Percentiles rank a stretch among this genome's conserved stretches.
These are phyloP conservation scores for Symbiodinium pilosum DNA, from an alignment of 73 alveolate species.

Conservation along the genomic window DNA sequence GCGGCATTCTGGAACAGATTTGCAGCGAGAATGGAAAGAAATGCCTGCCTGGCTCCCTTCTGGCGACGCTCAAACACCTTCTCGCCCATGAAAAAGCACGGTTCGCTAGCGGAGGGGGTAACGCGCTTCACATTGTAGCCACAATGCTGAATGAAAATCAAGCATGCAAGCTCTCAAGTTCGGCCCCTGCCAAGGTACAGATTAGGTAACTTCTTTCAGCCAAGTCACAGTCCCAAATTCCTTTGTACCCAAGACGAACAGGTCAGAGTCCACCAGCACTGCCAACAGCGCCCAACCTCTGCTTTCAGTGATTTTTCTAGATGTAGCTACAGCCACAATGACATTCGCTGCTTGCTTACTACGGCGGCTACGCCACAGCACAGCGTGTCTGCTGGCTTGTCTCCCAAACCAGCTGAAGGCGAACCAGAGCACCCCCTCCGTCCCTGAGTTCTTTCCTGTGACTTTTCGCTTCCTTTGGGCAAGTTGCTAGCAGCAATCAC, in stretches of 20 bases:
- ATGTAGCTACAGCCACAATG: too few species aligned
- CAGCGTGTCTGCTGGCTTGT: too few species aligned
- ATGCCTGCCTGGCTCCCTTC: background rate
- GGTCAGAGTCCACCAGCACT: slow-evolving; percentile 34
- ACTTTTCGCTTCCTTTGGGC: background rate
- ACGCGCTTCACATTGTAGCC: background rate
- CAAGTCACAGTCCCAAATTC: slow-evolving; percentile 43
- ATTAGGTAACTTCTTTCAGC: background rate
- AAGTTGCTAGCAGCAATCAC: slow-evolving; percentile 5
- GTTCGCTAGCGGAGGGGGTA: background rate
- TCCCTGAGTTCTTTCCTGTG: too few species aligned
- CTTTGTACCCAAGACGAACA: slow-evolving; percentile 59
- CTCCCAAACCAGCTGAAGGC: too few species aligned
- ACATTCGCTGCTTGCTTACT: too few species aligned
- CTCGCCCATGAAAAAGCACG: background rate
- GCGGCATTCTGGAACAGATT: background rate
- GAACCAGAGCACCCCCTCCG: too few species aligned
- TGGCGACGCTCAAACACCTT: background rate
- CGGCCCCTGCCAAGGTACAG: too few species aligned
- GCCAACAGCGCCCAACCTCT: slow-evolving; percentile 70
- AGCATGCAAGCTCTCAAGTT: too few species aligned
- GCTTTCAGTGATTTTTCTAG: too few species aligned
- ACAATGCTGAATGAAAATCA: background rate
- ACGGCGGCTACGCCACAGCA: too few species aligned
- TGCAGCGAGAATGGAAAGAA: background rate